Evolutionary conservation across 106 monocot genomes (phyloP).

Genomic region (Iris macrosiphon): DNA sequence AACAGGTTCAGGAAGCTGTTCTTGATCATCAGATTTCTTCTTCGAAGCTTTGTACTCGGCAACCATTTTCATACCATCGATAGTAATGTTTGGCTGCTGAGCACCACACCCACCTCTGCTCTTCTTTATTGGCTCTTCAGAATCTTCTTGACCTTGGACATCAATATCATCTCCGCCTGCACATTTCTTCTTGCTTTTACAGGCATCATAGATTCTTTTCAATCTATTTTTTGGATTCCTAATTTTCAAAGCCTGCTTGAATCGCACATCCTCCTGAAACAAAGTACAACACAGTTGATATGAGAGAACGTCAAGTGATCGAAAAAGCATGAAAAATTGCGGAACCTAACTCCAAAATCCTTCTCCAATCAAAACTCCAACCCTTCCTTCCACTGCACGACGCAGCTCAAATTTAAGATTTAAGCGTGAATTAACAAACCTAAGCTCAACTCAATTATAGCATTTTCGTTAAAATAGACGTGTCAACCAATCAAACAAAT

Average conservation of each 20-base stretch:
- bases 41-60: constrained; percentile 92
- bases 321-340: too few species aligned
- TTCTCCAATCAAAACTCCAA: too few species aligned
- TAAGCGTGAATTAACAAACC: too few species aligned
- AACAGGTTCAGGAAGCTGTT: constrained; percentile 96
- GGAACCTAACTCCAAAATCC: too few species aligned
- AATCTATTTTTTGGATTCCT: constrained; percentile 90
- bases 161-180: constrained; percentile 96
- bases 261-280: constrained; percentile 71
- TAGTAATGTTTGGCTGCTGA: constrained; percentile 93
- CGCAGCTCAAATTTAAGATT: too few species aligned
- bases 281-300: neutral
- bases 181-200: constrained; percentile 91
- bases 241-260: constrained; percentile 89
- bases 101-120: constrained; percentile 91
- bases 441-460: too few species aligned
- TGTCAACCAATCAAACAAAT: too few species aligned
- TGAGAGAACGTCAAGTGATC: too few species aligned
- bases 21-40: constrained; percentile 93
- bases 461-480: too few species aligned
- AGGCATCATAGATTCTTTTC: constrained; percentile 94
- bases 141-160: constrained; percentile 63
- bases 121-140: constrained; percentile 80
- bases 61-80: constrained; percentile 99
- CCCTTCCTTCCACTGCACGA: too few species aligned